A percentile compares a stretch with the other conserved stretches of the same genome.
Conservation (phyloP, 1,284 basidiomycete genomes). For the Boletus semigastroideus region DNA sequence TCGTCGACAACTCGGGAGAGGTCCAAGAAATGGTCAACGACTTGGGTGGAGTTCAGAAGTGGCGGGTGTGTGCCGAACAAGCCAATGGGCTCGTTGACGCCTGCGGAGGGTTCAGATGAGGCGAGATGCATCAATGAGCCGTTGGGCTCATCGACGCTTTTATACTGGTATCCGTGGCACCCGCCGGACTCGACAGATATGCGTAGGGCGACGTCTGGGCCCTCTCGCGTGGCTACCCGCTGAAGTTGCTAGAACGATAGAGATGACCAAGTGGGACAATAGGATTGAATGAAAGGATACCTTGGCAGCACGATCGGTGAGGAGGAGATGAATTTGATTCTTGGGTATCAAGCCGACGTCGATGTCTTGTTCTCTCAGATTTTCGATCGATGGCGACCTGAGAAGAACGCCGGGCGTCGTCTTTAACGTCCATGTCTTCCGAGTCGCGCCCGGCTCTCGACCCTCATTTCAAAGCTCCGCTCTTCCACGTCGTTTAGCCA, state of each 20-base stretch:
- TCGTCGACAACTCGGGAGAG: no score
- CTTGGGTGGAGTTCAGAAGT: no score
- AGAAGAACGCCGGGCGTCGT: no score
- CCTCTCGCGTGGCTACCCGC: constrained; percentile 51
- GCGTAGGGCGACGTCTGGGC: constrained; percentile 62
- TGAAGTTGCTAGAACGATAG: constrained; percentile 57
- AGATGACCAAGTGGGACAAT: not conserved
- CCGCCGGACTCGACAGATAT: constrained; percentile 87
- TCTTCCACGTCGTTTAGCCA: constrained; percentile 50
- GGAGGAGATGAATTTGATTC: constrained; percentile 47
- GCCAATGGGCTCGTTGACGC: no score
- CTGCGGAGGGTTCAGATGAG: no score
- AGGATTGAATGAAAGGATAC: constrained; percentile 34
- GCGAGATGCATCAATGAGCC: no score
- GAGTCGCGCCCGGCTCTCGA: constrained; percentile 52
- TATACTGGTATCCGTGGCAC: constrained; percentile 93
- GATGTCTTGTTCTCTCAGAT: constrained; percentile 54
- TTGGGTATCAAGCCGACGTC: constrained; percentile 51
- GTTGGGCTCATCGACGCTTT: no score
- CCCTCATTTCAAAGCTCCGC: constrained; percentile 48
- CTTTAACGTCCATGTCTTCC: no score
- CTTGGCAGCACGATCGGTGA: constrained; percentile 74
- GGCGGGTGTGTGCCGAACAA: no score
- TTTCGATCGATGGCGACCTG: constrained; percentile 41
- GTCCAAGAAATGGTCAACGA: no score